Evolutionary conservation across 2,329 filamentous ascomycete genomes (phyloP), one percentile per base, ranked within the genome.

Genomic region (Alternaria gansuensis): DNA sequence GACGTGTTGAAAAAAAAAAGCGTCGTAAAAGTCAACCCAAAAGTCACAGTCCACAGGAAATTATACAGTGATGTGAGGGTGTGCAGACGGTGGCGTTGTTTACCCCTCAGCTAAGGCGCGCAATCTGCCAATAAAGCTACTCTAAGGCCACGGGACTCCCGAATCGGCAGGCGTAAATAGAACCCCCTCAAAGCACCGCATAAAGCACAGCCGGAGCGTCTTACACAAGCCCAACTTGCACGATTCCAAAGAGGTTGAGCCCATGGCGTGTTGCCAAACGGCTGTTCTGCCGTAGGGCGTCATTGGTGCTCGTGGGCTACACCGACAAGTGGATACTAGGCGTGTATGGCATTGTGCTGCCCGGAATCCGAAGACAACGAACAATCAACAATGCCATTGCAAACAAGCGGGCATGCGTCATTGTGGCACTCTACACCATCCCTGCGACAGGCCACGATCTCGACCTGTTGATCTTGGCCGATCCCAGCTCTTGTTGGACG

Each of bases 81-180:
- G 28, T 34, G 49, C 41, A 46, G 40, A 45, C 40, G 44, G 60
- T 65, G 62, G 60, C 57, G 51, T 53, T 36, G 29, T 24, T n/a
- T 17, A 39, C 54, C 50, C 56, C 50, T 59, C 49, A 40, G 28
- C 48, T 31, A 43, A 57, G 51, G 56, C 46, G 53, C 46, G 57
- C 51, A 46, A 54, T 39, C 52, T 54, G 50, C 26, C 55, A 48
- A 17, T 50, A 33, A 23, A 43, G 29, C 23, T 33, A 28, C 28
- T 33, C 58, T 58, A 62, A 24, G 29, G 50, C 54, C 39, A 29
- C 37, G 54, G 62, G 39, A 59, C 36, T 62, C 59, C 56, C 40
- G 46, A 65, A 65, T 29, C 40, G 60, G 64, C 62, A 67, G 64
- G 60, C 62, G 60, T 56, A 34, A 60, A 50, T 49, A 57, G 56